Evolutionary conservation across 108 stramenopile genomes (phyloP), one percentile per base, ranked within the genome.

Genomic region (Aureococcus anophagefferens): DNA sequence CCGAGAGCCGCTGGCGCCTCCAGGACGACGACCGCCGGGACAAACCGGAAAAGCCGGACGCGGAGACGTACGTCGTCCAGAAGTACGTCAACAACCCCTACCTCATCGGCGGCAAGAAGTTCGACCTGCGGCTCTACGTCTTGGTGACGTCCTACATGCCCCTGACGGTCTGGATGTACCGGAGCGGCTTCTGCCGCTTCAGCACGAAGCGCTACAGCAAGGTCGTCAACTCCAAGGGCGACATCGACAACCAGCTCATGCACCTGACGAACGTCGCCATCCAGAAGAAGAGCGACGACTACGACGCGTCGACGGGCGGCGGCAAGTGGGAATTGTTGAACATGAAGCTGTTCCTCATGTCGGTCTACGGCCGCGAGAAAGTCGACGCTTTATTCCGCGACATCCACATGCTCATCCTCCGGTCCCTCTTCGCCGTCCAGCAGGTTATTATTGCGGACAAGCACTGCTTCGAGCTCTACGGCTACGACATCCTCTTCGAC

Each of bases 401-500:
- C 30, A 87, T 87, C 15, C 74, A 87, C 65, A 45, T 65, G 70
- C 76, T 85, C 37, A 45, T 84, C 70, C 0, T 79, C 17, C 70
- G 81, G 33, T 64, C 76, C 44, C 69, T 87, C 46, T 74, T 84
- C 36, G 46, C 75, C 34, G 86, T 87, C 70, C 86, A 87, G 73
- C 69, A 78, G 44, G 64, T 79, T 0, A 85, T 87, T 69, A 85
- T 87, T 29, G 74, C 79, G 44, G 86, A 87, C 67, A 75, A 73
- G 59, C 86, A 87, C 65, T 87, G 86, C 84, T 87, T 85, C 69
- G 86, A 87, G 72, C 86, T 87, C 0, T 87, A 87, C 72, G 86
- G 86, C 16, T 85, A 84, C 64, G 86, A 87, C 71, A 64, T 87
- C 36, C 34, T 87, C 21, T 79, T 87, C 45, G 86, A 87, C 79